Percentiles rank a stretch among this genome's conserved stretches.
Conservation (phyloP, 1,139 yeast species). For the Debaryomyces subglobosus region DNA sequence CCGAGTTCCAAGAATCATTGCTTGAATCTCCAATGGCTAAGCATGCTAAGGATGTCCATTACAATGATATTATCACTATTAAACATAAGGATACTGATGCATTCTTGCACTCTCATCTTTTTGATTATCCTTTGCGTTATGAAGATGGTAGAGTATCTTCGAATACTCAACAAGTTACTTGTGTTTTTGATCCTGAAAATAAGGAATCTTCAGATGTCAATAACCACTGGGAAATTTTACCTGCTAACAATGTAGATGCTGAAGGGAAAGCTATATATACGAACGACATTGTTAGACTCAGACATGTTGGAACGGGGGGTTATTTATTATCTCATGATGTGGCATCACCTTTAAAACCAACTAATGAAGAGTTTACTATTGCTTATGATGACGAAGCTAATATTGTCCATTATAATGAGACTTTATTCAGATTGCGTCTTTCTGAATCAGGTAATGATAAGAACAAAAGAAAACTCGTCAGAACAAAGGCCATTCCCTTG, state of each 20-base stretch:
- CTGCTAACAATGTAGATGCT: slow-evolving; percentile 50
- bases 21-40: slow-evolving; percentile 79
- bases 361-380: slow-evolving; percentile 90
- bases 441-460: slow-evolving; percentile 37
- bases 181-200: slow-evolving; percentile 40
- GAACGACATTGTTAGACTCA: slow-evolving; percentile 75
- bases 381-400: slow-evolving; percentile 59
- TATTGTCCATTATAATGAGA: slow-evolving; percentile 61
- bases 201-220: slow-evolving; percentile 54
- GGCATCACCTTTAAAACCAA: slow-evolving; percentile 90
- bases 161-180: slow-evolving; percentile 93
- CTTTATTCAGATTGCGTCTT: slow-evolving; percentile 76
- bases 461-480: slow-evolving; percentile 54
- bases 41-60: slow-evolving; percentile 72
- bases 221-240: slow-evolving; percentile 87
- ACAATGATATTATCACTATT: slow-evolving; percentile 73
- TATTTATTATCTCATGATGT: slow-evolving; percentile 90
- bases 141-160: slow-evolving; percentile 97
- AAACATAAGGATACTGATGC: slow-evolving; percentile 77
- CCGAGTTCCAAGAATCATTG: slow-evolving; percentile 90
- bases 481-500: slow-evolving; percentile 70
- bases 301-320: slow-evolving; percentile 81
- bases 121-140: slow-evolving; percentile 81
- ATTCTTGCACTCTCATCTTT: slow-evolving; percentile 78
- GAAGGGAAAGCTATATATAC: slow-evolving; percentile 36